phyloP scores from a whole-genome alignment of 768 basidiomycete genomes.

The Saitozyma sp. region DNA sequence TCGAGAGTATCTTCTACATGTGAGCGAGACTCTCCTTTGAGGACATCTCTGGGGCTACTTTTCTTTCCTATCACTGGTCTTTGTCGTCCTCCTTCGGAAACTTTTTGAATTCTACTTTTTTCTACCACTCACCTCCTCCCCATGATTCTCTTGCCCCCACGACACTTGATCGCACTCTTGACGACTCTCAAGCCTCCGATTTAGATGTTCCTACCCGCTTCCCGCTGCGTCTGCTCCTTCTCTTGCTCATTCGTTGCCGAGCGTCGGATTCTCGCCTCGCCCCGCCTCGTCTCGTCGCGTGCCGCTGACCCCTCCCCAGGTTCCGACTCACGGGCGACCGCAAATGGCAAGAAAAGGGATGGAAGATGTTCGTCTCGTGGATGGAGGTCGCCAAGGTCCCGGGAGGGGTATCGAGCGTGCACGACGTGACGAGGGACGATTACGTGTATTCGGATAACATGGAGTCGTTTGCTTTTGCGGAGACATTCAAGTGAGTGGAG shows the following conservation, averaged over 20 bases:
- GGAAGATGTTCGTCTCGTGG: slow-evolving; percentile 56
- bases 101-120: too few species aligned
- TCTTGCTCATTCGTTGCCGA: too few species aligned
- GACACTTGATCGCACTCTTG: too few species aligned
- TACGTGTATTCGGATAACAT: slow-evolving; percentile 33
- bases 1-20: slow-evolving; percentile 52
- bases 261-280: too few species aligned
- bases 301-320: slow-evolving; percentile 19
- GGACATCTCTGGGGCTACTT: background rate
- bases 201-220: too few species aligned
- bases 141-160: too few species aligned
- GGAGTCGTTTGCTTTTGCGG: slow-evolving; percentile 54
- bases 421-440: slow-evolving; percentile 47
- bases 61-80: background rate
- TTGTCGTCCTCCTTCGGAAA: background rate
- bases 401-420: slow-evolving; percentile 49
- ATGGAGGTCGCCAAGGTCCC: slow-evolving; percentile 37
- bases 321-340: slow-evolving; percentile 55
- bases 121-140: too few species aligned
- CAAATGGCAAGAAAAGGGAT: slow-evolving; percentile 56
- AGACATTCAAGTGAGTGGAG: slow-evolving; percentile 51
- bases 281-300: background rate
- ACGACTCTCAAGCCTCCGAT: too few species aligned
- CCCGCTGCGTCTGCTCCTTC: too few species aligned
- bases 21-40: slow-evolving; percentile 4